Base-by-base conservation (phyloP, 2,329 filamentous ascomycete genomes). In the Nemania sp. region DNA sequence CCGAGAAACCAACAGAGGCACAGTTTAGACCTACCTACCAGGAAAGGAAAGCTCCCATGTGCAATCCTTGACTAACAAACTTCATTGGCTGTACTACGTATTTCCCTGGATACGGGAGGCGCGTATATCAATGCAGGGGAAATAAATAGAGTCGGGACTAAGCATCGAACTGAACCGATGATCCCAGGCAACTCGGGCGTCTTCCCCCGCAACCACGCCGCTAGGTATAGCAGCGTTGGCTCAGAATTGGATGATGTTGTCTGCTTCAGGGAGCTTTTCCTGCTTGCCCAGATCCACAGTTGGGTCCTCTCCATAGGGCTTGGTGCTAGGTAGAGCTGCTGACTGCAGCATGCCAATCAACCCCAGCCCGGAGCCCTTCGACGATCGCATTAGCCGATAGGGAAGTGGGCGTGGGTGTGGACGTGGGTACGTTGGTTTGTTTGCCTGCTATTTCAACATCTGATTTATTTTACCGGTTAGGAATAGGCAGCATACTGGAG, bases 111-210 rank as follows among this genome's bases (percentile, higher is more conserved):
- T 45, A 52, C 38, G 47, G 58, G 62, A 68, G 57, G 63, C 67
- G 67, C 58, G 49, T 68, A 66, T 57, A n/a, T 55, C 53, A 52
- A 68, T 61, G 66, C 66, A 68, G 66, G 67, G 67, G 67, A 58
- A 69, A 66, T 8, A 58, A 54, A 51, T 32, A 63, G 41, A 57
- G 45, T 54, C 57, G 26, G 35, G 52, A 61, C 57, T 29, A 47
- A 43, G 51, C 57, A 62, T 62, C 20, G 45, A 24, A 58, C 35
- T 55, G 43, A 43, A 62, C 63, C 26, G 29, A 35, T 41, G 29
- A 54, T 62, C 58, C 53, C 53, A 59, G 65, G 57, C 47, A 24
- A 41, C n/a, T 63, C 58, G 62, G 54, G 63, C 62, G 43, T 29
- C 20, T 38, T 59, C 56, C 61, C 62, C 66, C 66, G 56, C 52